Conservation (phyloP, 2,329 filamentous ascomycete species). For the Arthrinium phaeospermum region DNA sequence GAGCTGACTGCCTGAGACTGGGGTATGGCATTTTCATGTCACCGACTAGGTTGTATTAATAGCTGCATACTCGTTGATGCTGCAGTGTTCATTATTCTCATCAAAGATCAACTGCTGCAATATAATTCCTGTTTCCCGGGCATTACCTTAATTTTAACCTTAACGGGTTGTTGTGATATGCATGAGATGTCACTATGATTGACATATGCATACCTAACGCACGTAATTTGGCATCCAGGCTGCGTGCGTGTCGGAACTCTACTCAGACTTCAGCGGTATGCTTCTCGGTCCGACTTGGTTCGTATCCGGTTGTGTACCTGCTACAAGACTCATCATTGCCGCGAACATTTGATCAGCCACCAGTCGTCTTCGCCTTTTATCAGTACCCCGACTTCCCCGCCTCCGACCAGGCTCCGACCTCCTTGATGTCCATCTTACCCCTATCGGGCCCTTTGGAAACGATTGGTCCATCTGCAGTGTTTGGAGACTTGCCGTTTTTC, state of each 20-base stretch:
- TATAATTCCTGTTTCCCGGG: background rate
- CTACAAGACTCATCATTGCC: background rate
- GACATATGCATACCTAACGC: background rate
- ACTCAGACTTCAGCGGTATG: background rate
- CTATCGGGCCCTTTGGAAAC: no score
- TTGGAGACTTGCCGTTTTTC: background rate
- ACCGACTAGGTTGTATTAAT: background rate
- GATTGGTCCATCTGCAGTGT: background rate
- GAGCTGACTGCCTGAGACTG: conserved; percentile 67
- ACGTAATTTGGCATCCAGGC: background rate
- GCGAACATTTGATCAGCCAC: background rate
- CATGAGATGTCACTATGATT: background rate
- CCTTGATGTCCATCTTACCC: background rate
- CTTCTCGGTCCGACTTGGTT: background rate
- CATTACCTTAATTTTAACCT: background rate
- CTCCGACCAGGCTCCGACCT: background rate
- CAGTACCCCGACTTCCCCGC: background rate
- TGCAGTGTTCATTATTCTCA: no score
- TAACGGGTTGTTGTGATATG: background rate
- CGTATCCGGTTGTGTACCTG: background rate
- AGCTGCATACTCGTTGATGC: background rate
- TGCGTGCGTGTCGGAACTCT: background rate
- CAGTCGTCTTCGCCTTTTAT: background rate
- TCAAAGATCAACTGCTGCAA: background rate
- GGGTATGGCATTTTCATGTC: background rate